Percentiles rank a stretch among this genome's conserved stretches.
These are phyloP conservation scores for Cryptosporidium muris DNA, from an alignment of 169 alveolate genomes.

Conservation along the genomic window DNA sequence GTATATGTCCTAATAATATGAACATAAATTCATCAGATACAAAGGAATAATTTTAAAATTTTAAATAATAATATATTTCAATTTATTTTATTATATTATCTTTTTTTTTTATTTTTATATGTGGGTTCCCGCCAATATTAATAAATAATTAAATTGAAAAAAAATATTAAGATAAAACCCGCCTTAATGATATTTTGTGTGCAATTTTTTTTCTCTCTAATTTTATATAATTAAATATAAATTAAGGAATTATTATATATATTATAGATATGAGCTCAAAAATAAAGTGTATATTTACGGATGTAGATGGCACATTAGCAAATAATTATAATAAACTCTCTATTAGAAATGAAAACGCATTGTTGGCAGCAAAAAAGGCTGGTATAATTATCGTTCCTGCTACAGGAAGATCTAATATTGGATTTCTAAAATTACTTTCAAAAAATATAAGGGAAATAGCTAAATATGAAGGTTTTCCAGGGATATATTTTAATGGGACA, in stretches of 20 bases:
- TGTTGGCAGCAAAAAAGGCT: constrained; percentile 42
- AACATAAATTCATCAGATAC: neutral
- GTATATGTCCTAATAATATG: neutral
- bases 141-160: neutral
- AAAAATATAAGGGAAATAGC: constrained; percentile 62
- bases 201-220: neutral
- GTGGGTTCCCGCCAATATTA: neutral
- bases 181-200: neutral
- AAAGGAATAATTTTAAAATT: too few species aligned
- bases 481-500: constrained; percentile 64
- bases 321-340: constrained; percentile 35
- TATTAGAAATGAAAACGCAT: constrained; percentile 38
- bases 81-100: too few species aligned
- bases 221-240: neutral
- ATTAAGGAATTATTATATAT: neutral
- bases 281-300: constrained; percentile 54
- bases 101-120: too few species aligned
- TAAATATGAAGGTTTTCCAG: constrained; percentile 65
- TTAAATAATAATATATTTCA: too few species aligned
- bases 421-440: constrained; percentile 50
- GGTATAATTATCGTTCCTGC: constrained; percentile 58
- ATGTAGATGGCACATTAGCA: constrained; percentile 67
- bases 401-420: constrained; percentile 62
- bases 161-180: neutral
- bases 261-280: constrained; percentile 13